These are phyloP conservation scores for Schizophyllum commune DNA, from an alignment of 1,284 basidiomycete genomes.

Conservation along the genomic window DNA sequence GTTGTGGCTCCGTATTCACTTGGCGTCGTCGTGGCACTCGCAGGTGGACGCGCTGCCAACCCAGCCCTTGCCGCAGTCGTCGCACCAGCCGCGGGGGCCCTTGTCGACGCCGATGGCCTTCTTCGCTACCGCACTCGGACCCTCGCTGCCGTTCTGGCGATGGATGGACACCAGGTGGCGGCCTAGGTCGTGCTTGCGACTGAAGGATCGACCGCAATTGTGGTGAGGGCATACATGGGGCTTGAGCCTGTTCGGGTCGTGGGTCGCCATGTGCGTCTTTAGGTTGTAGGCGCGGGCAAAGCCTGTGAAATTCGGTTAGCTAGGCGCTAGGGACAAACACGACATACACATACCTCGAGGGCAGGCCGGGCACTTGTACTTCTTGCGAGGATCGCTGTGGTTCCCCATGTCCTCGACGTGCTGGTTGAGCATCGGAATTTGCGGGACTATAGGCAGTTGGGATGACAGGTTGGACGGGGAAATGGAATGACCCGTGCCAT, in stretches of 20 bases:
- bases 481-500: constrained; percentile 29
- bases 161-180: constrained; percentile 84
- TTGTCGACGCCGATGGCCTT: constrained; percentile 55
- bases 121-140: constrained; percentile 32
- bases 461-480: constrained; percentile 50
- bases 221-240: constrained; percentile 78
- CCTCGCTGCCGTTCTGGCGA: constrained; percentile 68
- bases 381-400: constrained; percentile 56
- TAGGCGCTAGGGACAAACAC: constrained; percentile 3
- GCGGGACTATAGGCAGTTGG: constrained; percentile 36
- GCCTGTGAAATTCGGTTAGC: constrained; percentile 32
- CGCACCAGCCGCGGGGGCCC: constrained; percentile 60
- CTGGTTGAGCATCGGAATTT: constrained; percentile 34
- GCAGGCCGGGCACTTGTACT: constrained; percentile 67
- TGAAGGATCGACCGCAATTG: constrained; percentile 79
- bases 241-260: constrained; percentile 81
- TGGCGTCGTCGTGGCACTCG: constrained; percentile 52
- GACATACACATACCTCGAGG: constrained; percentile 49
- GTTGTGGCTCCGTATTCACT: constrained; percentile 32
- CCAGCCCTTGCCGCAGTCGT: constrained; percentile 65
- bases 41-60: constrained; percentile 51
- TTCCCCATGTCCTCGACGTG: constrained; percentile 37
- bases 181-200: constrained; percentile 83
- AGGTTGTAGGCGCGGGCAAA: constrained; percentile 88
- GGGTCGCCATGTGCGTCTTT: constrained; percentile 86